Evolutionary conservation across 345 rosid genomes (phyloP).

Genomic region (Anacardium occidentale): DNA sequence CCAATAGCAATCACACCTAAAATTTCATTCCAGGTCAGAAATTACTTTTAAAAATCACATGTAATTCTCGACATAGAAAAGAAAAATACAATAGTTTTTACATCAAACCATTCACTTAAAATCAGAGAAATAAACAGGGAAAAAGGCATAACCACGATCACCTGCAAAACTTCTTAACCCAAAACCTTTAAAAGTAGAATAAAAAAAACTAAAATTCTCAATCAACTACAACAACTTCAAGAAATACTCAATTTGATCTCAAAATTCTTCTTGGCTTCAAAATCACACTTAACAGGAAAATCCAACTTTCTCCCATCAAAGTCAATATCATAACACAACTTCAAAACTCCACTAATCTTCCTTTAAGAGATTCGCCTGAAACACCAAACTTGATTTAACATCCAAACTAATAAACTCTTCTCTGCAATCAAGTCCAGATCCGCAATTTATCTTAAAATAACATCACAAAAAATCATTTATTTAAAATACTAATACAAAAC

Average conservation of each 20-base stretch:
- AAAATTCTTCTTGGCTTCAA: neutral
- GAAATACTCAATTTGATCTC: neutral
- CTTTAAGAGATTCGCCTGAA: neutral
- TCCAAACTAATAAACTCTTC: neutral
- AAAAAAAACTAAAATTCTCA: neutral
- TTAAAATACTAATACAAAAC: constrained; percentile 17
- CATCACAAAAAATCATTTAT: neutral
- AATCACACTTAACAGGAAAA: neutral
- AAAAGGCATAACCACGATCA: neutral
- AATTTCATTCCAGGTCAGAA: no score
- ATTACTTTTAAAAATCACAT: neutral
- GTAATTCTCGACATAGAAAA: neutral
- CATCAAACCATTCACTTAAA: neutral
- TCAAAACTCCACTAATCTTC: neutral
- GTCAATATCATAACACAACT: neutral
- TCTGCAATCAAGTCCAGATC: neutral
- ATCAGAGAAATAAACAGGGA: neutral
- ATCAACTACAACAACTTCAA: neutral
- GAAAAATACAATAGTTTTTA: neutral
- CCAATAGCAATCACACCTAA: no score
- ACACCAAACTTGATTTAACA: neutral
- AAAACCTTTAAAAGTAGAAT: no score
- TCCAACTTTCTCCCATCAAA: constrained; percentile 2
- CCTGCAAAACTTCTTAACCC: no score
- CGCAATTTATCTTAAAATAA: neutral